These are phyloP conservation scores for Hymenoscyphus infarciens DNA, from an alignment of 2,329 filamentous ascomycete genomes.

Conservation along the genomic window DNA sequence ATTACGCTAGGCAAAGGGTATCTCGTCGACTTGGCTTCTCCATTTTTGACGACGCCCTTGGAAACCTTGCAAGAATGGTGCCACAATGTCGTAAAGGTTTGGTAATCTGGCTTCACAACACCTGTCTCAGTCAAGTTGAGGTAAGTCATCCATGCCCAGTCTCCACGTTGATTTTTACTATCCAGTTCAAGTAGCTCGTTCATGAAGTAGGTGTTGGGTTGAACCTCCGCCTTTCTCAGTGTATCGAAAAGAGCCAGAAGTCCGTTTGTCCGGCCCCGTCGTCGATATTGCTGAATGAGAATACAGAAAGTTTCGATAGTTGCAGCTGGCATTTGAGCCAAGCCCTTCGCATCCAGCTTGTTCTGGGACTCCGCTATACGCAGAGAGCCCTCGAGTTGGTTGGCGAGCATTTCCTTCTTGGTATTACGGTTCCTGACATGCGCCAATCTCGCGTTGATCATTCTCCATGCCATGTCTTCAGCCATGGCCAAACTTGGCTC, in stretches of 20 bases:
- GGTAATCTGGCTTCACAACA: constrained; percentile 28
- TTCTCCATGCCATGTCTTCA: constrained; percentile 68
- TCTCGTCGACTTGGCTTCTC: constrained; percentile 6
- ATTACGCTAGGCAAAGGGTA: constrained; percentile 30
- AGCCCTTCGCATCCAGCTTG: constrained; percentile 33
- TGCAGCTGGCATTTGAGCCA: constrained; percentile 52
- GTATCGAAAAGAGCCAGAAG: constrained; percentile 60
- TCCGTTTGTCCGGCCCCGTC: constrained; percentile 54
- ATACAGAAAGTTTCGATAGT: constrained; percentile 76
- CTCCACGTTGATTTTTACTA: constrained; percentile 18
- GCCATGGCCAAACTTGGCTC: constrained; percentile 55
- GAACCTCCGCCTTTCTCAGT: constrained; percentile 60
- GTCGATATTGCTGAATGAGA: constrained; percentile 67
- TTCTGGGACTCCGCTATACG: constrained; percentile 15
- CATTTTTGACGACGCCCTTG: constrained; percentile 7
- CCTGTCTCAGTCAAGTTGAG: constrained; percentile 18
- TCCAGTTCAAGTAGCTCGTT: constrained; percentile 65
- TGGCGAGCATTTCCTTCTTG: neutral
- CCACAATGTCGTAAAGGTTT: constrained; percentile 34
- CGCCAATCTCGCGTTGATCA: constrained; percentile 67
- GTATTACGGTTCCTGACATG: constrained; percentile 50
- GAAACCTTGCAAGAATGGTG: constrained; percentile 25
- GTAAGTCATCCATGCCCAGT: constrained; percentile 31
- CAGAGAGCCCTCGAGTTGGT: constrained; percentile 17
- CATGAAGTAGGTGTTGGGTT: constrained; percentile 70